These are phyloP conservation scores for Aureobasidium sp. DNA, from an alignment of 2,329 filamentous ascomycete genomes.

Conservation along the genomic window DNA sequence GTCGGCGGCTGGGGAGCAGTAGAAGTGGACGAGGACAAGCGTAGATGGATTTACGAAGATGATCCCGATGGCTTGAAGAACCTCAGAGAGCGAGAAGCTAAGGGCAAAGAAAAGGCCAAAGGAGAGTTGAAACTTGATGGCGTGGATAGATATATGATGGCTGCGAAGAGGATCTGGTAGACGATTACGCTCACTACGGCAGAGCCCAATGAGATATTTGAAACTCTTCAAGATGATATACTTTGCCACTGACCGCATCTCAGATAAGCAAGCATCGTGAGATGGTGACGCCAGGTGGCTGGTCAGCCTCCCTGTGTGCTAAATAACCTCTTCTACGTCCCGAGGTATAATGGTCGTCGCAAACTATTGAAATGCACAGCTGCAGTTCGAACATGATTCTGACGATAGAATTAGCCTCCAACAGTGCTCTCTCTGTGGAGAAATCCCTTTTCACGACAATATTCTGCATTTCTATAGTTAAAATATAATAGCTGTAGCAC, in stretches of 20 bases:
- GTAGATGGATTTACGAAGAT: constrained; percentile 79
- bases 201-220: background rate
- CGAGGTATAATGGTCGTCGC: too few relatives aligned
- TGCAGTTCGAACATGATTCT: too few relatives aligned
- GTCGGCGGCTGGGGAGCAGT: constrained; percentile 77
- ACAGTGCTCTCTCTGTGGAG: too few relatives aligned
- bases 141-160: constrained; percentile 84
- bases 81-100: constrained; percentile 53
- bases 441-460: too few relatives aligned
- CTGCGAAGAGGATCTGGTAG: constrained; percentile 93
- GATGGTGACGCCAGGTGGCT: background rate
- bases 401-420: too few relatives aligned
- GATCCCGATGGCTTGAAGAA: constrained; percentile 61
- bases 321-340: too few relatives aligned
- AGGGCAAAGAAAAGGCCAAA: constrained; percentile 40
- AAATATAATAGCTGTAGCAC: too few relatives aligned
- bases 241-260: background rate
- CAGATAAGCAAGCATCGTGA: background rate
- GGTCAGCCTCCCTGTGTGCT: background rate
- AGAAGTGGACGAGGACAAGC: constrained; percentile 81
- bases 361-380: too few relatives aligned
- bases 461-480: too few relatives aligned
- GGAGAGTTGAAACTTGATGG: constrained; percentile 51
- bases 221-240: background rate
- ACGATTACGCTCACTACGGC: background rate